phyloP scores from a whole-genome alignment of 2,329 filamentous ascomycete genomes.

The Hypoxylon sp. region DNA sequence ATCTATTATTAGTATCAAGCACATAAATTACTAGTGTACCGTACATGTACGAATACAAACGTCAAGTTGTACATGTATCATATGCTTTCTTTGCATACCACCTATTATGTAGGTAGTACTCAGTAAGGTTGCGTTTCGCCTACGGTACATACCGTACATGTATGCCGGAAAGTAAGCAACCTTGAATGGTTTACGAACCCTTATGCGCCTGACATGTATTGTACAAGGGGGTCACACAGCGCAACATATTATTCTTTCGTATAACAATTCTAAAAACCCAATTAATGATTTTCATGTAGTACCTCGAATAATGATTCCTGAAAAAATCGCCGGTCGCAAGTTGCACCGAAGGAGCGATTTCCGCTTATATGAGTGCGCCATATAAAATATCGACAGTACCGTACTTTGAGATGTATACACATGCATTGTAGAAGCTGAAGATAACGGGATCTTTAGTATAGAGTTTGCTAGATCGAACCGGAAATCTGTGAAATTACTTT shows the following conservation, averaged over 20 bases:
- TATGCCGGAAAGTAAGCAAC: slow-evolving; percentile 7
- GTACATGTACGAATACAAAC: too few species aligned
- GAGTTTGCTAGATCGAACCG: background rate
- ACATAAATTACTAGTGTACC: background rate
- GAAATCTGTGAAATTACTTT: background rate
- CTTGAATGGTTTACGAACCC: background rate
- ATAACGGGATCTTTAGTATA: background rate
- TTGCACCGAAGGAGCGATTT: background rate
- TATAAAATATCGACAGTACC: background rate
- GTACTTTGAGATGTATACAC: background rate
- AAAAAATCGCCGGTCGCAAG: background rate
- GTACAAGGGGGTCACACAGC: slow-evolving; percentile 11
- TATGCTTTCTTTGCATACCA: slow-evolving; percentile 7
- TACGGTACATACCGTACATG: background rate
- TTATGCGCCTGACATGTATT: slow-evolving; percentile 1
- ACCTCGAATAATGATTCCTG: background rate
- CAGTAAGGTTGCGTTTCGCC: slow-evolving; percentile 14
- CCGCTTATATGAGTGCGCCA: background rate
- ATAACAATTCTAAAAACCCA: slow-evolving; percentile 12
- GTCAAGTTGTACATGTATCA: background rate
- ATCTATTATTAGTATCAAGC: slow-evolving; percentile 39
- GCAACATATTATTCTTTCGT: slow-evolving; percentile 4
- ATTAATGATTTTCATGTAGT: background rate
- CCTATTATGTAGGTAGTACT: slow-evolving; percentile 5
- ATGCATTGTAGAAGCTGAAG: background rate